phyloP scores from a whole-genome alignment of 306 rosid species.

The Macrotyloma uniflorum region DNA sequence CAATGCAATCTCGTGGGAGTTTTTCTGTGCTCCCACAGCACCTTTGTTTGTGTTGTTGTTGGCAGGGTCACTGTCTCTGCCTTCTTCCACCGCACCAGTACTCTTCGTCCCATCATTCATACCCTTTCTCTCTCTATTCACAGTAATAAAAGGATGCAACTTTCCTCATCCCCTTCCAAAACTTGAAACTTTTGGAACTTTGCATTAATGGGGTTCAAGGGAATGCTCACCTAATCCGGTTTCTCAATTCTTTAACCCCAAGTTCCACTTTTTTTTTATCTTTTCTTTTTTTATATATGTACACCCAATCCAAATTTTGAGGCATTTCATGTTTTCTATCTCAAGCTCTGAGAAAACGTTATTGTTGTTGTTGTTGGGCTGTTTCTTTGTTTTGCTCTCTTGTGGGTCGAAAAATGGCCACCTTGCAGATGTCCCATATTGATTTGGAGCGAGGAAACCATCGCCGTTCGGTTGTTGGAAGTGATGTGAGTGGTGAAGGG shows the following conservation, averaged over 20 bases:
- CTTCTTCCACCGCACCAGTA: conserved; percentile 42
- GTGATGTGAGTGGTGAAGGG: conserved; percentile 64
- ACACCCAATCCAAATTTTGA: conserved; percentile 44
- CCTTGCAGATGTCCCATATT: conserved; percentile 56
- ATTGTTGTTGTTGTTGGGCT: neutral
- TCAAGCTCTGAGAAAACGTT: conserved; percentile 21
- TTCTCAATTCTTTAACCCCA: conserved; percentile 46
- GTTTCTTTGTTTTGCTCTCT: conserved; percentile 29
- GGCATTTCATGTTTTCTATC: conserved; percentile 35
- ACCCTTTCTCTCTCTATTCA: conserved; percentile 29
- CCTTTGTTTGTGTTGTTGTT: conserved; percentile 64
- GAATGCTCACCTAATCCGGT: conserved; percentile 57
- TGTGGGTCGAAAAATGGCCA: conserved; percentile 49
- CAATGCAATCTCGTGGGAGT: conserved; percentile 44
- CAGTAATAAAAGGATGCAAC: conserved; percentile 30
- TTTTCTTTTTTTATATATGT: neutral
- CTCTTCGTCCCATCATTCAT: conserved; percentile 40
- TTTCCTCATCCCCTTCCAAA: conserved; percentile 38
- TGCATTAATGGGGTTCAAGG: conserved; percentile 54
- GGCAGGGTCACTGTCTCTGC: conserved; percentile 46
- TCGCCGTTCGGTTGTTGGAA: conserved; percentile 51
- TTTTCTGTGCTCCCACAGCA: conserved; percentile 56
- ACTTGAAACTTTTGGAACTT: conserved; percentile 30
- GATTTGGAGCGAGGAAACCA: conserved; percentile 75
- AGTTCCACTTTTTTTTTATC: neutral